Conservation (phyloP, 2,329 filamentous ascomycete genomes). For the Pseudogymnoascus sp. region DNA sequence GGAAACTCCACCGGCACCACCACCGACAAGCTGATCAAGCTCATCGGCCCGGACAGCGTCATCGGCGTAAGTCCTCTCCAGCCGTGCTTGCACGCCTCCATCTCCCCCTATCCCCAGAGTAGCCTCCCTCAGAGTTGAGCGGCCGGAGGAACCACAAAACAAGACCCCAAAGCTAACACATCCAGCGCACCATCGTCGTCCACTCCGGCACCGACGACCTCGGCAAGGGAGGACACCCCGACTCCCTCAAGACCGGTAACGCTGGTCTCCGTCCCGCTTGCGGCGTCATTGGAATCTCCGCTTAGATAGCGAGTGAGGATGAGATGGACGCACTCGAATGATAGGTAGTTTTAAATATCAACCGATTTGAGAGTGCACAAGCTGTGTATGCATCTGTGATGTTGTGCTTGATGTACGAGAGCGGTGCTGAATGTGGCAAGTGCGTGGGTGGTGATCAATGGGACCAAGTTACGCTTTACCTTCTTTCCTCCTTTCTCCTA, state of each 20-base stretch:
- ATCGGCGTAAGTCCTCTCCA: conserved; percentile 62
- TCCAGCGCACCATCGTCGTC: conserved; percentile 82
- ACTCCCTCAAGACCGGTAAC: conserved; percentile 98
- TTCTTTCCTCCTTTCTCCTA: background rate
- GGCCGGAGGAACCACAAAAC: background rate
- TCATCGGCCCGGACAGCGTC: conserved; percentile 92
- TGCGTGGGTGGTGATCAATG: background rate
- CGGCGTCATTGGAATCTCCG: conserved; percentile 87
- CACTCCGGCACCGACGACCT: conserved; percentile 96
- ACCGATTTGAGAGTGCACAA: background rate
- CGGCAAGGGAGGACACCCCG: conserved; percentile 81
- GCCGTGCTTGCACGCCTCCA: background rate
- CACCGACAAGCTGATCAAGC: conserved; percentile 77
- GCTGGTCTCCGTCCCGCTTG: conserved; percentile 89
- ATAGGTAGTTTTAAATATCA: background rate
- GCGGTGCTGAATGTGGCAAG: background rate
- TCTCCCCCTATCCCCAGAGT: background rate
- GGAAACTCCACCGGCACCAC: conserved; percentile 79
- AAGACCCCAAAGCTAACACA: conserved; percentile 18
- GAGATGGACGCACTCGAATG: background rate
- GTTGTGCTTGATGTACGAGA: background rate
- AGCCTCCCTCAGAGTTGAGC: background rate
- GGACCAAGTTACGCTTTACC: background rate
- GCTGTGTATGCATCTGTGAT: background rate
- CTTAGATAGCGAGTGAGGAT: conserved; percentile 39